Conservation (phyloP, 2,329 filamentous ascomycete species). For the Alternaria brassicae region DNA sequence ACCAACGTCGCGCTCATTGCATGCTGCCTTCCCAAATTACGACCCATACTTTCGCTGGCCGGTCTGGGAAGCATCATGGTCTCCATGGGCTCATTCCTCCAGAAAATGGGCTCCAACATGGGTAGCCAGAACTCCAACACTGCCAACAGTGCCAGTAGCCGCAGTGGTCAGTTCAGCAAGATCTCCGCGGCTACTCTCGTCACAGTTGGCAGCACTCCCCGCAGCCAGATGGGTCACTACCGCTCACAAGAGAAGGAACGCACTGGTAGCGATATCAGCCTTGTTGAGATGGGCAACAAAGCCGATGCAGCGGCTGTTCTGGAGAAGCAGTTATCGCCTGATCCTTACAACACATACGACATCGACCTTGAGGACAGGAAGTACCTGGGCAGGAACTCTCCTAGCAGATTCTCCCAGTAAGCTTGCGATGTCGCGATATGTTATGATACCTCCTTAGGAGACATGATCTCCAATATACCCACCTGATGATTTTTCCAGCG, state of each 20-base stretch:
- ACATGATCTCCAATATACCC: background rate
- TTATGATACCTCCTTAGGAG: background rate
- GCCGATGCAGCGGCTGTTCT: background rate
- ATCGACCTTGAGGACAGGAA: background rate
- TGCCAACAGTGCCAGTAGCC: background rate
- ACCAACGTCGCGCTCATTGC: constrained; percentile 12
- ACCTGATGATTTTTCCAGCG: background rate
- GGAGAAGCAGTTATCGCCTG: background rate
- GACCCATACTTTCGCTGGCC: constrained; percentile 4
- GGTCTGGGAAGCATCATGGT: constrained; percentile 3
- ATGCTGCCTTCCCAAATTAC: constrained; percentile 7
- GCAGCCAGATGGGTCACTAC: background rate
- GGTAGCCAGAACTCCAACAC: constrained; percentile 4
- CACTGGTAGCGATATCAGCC: constrained; percentile 8
- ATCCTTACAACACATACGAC: background rate
- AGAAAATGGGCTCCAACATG: constrained; percentile 9
- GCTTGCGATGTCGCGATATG: background rate
- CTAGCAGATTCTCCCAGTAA: background rate
- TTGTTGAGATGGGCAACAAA: constrained; percentile 8
- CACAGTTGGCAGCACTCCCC: background rate
- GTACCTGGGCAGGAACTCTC: background rate
- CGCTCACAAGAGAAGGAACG: background rate
- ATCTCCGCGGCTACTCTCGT: constrained; percentile 1
- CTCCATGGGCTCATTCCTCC: constrained; percentile 11
- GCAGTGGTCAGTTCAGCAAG: constrained; percentile 10